Evolutionary conservation across 2,329 filamentous ascomycete species (phyloP).

Genomic region (Xylariaceae sp.): DNA sequence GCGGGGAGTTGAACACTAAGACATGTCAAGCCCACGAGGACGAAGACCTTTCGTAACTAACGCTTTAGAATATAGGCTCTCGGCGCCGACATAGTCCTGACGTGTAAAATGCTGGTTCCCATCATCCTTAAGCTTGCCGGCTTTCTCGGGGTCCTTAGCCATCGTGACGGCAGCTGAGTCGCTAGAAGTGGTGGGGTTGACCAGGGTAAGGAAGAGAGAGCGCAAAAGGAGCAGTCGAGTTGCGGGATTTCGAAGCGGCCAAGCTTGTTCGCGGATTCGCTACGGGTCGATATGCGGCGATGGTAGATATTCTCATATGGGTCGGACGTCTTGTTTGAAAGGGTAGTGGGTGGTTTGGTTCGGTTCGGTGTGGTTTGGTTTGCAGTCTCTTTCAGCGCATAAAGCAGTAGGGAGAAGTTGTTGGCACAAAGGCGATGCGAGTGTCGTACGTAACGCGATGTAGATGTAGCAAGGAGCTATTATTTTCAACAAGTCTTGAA

Average conservation of each 20-base stretch:
- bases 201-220: neutral
- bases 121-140: conserved; percentile 57
- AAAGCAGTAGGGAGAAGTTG: no score
- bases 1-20: no score
- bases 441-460: no score
- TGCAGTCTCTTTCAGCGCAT: no score
- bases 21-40: no score
- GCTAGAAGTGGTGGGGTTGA: neutral
- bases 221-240: neutral
- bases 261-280: no score
- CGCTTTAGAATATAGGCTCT: conserved; percentile 76
- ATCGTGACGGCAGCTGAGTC: conserved; percentile 21
- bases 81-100: conserved; percentile 70
- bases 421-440: no score
- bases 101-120: conserved; percentile 71
- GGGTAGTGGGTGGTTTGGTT: no score
- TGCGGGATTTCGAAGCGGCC: neutral
- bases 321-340: neutral
- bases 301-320: neutral
- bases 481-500: no score
- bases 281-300: neutral
- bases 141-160: conserved; percentile 39
- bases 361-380: no score
- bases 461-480: no score
- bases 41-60: no score